Evolutionary conservation across 371 early-diverging fungal genomes (phyloP).

Genomic region (Apophysomyces elegans): DNA sequence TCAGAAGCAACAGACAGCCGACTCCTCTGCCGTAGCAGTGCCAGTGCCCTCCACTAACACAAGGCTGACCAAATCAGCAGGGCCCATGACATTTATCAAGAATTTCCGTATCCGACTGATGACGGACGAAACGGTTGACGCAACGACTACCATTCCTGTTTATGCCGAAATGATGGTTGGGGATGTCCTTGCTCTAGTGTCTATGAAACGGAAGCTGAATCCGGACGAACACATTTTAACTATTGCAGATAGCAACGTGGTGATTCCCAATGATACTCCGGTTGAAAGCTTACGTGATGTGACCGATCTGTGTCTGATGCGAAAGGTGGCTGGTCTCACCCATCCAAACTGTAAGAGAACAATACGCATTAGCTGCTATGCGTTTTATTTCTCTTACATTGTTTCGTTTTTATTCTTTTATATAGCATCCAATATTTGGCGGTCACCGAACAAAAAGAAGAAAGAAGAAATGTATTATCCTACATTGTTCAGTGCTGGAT

Average conservation of each 20-base stretch:
- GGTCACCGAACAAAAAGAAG: slow-evolving; percentile 53
- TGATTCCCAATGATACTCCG: slow-evolving; percentile 77
- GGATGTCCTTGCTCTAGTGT: slow-evolving; percentile 85
- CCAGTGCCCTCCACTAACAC: slow-evolving; percentile 55
- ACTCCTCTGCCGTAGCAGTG: slow-evolving; percentile 51
- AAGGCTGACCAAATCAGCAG: slow-evolving; percentile 48
- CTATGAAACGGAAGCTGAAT: slow-evolving; percentile 84
- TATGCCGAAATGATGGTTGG: slow-evolving; percentile 75
- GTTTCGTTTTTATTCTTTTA: background rate
- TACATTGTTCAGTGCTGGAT: slow-evolving; percentile 19
- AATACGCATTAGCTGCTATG: too few relatives aligned
- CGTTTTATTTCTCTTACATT: background rate
- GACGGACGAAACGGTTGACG: slow-evolving; percentile 66
- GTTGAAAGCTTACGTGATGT: slow-evolving; percentile 69
- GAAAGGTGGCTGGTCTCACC: slow-evolving; percentile 58
- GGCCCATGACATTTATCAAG: slow-evolving; percentile 59
- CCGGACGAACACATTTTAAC: slow-evolving; percentile 82
- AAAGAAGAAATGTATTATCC: slow-evolving; percentile 54
- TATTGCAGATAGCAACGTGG: slow-evolving; percentile 75
- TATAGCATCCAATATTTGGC: slow-evolving; percentile 49
- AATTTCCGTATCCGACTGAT: slow-evolving; percentile 66
- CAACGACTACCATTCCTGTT: slow-evolving; percentile 88
- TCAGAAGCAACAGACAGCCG: slow-evolving; percentile 27
- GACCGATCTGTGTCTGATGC: slow-evolving; percentile 77
- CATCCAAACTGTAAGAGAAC: slow-evolving; percentile 58